These are phyloP conservation scores for Recurvomyces mirabilis DNA, from an alignment of 495 filamentous ascomycete species.

Conservation along the genomic window DNA sequence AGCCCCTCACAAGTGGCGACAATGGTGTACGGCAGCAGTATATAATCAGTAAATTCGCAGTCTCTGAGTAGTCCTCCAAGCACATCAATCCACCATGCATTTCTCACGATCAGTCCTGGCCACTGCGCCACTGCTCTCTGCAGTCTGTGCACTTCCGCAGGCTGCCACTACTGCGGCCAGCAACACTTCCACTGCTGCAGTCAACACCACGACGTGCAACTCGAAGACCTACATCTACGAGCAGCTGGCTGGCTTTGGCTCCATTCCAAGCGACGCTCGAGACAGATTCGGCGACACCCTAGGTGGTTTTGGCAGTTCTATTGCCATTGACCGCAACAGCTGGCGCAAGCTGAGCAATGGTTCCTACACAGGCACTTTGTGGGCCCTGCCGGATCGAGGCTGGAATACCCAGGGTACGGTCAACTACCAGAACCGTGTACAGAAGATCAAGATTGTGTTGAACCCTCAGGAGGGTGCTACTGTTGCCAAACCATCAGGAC, in stretches of 20 bases:
- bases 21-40: no score
- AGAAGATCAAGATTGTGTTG: conserved; percentile 55
- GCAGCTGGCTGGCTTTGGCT: conserved; percentile 61
- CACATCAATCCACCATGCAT: no score
- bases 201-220: conserved; percentile 50
- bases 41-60: no score
- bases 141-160: no score
- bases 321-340: conserved; percentile 48
- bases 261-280: conserved; percentile 43
- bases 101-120: no score
- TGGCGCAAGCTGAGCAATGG: conserved; percentile 48
- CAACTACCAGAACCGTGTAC: conserved; percentile 63
- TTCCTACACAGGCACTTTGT: conserved; percentile 54
- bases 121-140: no score
- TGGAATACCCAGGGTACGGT: conserved; percentile 70
- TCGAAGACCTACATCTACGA: conserved; percentile 56
- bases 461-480: conserved; percentile 42
- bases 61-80: no score
- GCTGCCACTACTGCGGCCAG: no score
- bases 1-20: no score
- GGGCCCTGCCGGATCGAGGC: conserved; percentile 59
- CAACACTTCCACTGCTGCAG: conserved; percentile 22
- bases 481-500: conserved; percentile 42
- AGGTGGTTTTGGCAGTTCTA: conserved; percentile 55
- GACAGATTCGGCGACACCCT: conserved; percentile 70